A percentile compares a stretch with the other conserved stretches of the same genome.
These are phyloP conservation scores for Sphagnum fallax DNA, from an alignment of 228 moss, liverwort and hornwort genomes.

Conservation along the genomic window DNA sequence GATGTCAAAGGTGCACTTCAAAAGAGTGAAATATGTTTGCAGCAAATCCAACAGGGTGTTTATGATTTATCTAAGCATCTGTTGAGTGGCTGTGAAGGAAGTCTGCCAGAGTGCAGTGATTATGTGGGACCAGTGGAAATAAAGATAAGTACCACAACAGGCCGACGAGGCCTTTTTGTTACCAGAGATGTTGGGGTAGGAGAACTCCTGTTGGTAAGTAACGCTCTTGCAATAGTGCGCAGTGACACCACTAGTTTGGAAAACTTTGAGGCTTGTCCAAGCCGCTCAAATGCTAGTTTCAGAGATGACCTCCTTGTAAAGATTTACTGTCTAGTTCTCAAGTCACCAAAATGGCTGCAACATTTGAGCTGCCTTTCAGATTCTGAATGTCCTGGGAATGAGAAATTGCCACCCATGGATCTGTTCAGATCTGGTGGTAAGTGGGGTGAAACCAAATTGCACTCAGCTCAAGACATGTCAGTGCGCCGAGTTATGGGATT, in stretches of 20 bases:
- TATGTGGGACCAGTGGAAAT: constrained; percentile 48
- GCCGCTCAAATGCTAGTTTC: constrained; percentile 24
- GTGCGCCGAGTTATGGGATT: constrained; percentile 30
- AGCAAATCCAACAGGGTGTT: constrained; percentile 57
- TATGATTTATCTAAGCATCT: constrained; percentile 55
- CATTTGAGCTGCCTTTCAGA: constrained; percentile 38
- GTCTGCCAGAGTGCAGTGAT: constrained; percentile 35
- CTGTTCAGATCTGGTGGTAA: constrained; percentile 39
- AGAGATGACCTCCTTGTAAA: constrained; percentile 26
- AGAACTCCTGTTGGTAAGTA: constrained; percentile 47
- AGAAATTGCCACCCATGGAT: constrained; percentile 45
- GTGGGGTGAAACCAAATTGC: constrained; percentile 22
- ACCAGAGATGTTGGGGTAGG: constrained; percentile 41
- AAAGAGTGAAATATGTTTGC: constrained; percentile 53
- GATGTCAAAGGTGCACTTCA: constrained; percentile 47
- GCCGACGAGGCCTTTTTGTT: constrained; percentile 44
- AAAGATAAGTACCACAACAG: constrained; percentile 26
- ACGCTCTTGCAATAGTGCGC: constrained; percentile 44
- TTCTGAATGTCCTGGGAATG: constrained; percentile 29
- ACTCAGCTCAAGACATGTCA: constrained; percentile 15
- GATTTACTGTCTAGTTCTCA: constrained; percentile 33
- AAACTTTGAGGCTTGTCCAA: constrained; percentile 28
- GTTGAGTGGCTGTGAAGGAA: constrained; percentile 21
- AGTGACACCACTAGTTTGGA: constrained; percentile 34
- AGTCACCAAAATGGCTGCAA: constrained; percentile 40